Evolutionary conservation across 2,329 filamentous ascomycete genomes (phyloP).

Genomic region (Blastomyces gilchristii): DNA sequence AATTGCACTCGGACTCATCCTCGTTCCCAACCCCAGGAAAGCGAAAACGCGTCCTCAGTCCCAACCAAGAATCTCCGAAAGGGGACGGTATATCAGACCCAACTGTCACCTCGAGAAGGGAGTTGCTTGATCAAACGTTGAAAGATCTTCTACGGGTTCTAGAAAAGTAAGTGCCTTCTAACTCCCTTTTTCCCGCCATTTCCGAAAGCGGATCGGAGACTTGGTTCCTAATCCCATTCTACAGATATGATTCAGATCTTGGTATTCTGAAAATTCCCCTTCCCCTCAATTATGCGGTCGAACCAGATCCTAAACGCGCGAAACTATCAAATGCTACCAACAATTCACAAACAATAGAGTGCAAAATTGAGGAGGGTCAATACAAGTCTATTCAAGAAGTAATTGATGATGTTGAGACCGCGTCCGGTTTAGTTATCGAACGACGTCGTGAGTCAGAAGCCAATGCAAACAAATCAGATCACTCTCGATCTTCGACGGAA

Average conservation of each 20-base stretch:
- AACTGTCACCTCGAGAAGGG: conserved; percentile 12
- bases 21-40: conserved; percentile 30
- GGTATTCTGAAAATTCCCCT: conserved; percentile 34
- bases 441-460: conserved; percentile 21
- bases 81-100: conserved; percentile 19
- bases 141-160: conserved; percentile 27
- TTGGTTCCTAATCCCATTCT: conserved; percentile 16
- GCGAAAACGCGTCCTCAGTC: conserved; percentile 32
- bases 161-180: conserved; percentile 22
- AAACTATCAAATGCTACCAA: conserved; percentile 26
- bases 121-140: conserved; percentile 27
- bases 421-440: conserved; percentile 30
- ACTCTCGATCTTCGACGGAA: conserved; percentile 24
- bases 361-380: conserved; percentile 28
- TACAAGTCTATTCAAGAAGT: conserved; percentile 36
- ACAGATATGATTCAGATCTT: conserved; percentile 36
- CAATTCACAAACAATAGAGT: conserved; percentile 27
- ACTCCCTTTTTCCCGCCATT: not conserved
- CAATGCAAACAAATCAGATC: conserved; percentile 20
- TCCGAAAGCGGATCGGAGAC: not conserved
- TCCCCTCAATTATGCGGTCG: conserved; percentile 24
- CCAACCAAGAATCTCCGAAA: conserved; percentile 23
- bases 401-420: conserved; percentile 33
- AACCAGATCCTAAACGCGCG: conserved; percentile 35
- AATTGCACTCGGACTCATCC: conserved; percentile 21